Percentiles rank a stretch among this genome's conserved stretches.
phyloP scores from a whole-genome alignment of 1,139 yeast genomes.

The Diutina neorugosa region DNA sequence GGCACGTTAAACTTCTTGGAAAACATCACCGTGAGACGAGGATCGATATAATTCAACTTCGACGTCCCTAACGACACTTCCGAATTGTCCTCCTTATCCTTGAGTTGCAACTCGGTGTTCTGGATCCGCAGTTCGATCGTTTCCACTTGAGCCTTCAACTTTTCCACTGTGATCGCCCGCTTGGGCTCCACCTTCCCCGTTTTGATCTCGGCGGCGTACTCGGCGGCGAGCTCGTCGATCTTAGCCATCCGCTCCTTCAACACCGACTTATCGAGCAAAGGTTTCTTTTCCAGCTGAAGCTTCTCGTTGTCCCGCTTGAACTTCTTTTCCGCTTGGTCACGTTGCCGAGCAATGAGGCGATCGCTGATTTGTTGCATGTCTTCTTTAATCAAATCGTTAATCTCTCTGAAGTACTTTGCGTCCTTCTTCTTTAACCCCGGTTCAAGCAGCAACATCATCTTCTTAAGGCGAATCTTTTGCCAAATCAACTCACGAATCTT shows the following conservation, averaged over 20 bases:
- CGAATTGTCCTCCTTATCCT: constrained; percentile 89
- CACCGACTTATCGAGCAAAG: constrained; percentile 39
- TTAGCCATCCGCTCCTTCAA: constrained; percentile 47
- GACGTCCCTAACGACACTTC: constrained; percentile 91
- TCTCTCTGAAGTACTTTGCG: constrained; percentile 50
- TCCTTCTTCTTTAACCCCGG: constrained; percentile 40
- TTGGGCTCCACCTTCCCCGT: constrained; percentile 50
- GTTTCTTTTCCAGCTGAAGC: constrained; percentile 42
- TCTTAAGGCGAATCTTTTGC: constrained; percentile 69
- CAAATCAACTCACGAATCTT: constrained; percentile 69
- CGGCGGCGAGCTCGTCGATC: constrained; percentile 42
- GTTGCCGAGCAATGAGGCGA: constrained; percentile 44
- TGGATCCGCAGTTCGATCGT: constrained; percentile 60
- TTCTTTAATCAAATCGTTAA: constrained; percentile 58
- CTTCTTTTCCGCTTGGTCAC: constrained; percentile 50
- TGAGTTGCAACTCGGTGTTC: constrained; percentile 59
- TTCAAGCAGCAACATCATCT: constrained; percentile 58
- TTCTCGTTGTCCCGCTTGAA: constrained; percentile 72
- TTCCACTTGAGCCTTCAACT: constrained; percentile 60
- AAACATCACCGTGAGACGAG: constrained; percentile 82
- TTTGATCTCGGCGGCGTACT: constrained; percentile 47
- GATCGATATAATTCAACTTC: constrained; percentile 91
- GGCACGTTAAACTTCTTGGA: constrained; percentile 82
- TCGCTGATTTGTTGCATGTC: constrained; percentile 50
- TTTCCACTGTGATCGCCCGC: constrained; percentile 49